phyloP scores from a whole-genome alignment of 1,284 basidiomycete genomes.

The Papiliotrema flavescens region DNA sequence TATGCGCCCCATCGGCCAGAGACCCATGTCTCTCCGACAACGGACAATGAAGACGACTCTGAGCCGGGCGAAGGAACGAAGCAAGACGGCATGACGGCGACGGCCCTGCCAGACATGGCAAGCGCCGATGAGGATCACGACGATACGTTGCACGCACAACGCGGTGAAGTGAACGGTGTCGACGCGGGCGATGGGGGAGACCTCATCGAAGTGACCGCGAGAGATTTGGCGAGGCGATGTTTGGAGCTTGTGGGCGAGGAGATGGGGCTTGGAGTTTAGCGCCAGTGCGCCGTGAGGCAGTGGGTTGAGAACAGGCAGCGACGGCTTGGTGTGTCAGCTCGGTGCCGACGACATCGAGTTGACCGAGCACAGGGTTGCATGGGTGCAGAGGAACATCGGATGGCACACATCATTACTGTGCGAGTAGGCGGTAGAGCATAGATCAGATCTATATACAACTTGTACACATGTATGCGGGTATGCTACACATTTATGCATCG shows the following conservation, averaged over 20 bases:
- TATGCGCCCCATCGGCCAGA: conserved; percentile 11
- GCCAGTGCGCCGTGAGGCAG: no score
- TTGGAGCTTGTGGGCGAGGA: conserved; percentile 66
- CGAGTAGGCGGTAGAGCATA: no score
- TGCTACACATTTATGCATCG: no score
- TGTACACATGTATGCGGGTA: no score
- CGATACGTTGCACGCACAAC: no score
- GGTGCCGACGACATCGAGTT: no score
- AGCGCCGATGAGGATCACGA: background rate
- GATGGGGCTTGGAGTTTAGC: conserved; percentile 18
- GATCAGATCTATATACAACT: no score
- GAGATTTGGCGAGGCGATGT: conserved; percentile 64
- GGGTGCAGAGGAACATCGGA: no score
- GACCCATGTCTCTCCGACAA: conserved; percentile 9
- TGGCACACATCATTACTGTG: background rate
- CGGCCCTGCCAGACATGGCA: background rate
- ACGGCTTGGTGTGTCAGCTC: no score
- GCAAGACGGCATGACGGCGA: conserved; percentile 2
- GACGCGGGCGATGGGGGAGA: conserved; percentile 41
- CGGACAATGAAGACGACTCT: conserved; percentile 3
- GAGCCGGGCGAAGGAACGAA: background rate
- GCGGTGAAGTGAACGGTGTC: conserved; percentile 11
- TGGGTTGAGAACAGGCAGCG: no score
- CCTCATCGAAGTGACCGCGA: conserved; percentile 60
- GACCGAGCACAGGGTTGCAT: no score